Percentiles rank a stretch among this genome's conserved stretches.
Conservation (phyloP, 1,284 basidiomycete genomes). For the Polyporus tsugae region DNA sequence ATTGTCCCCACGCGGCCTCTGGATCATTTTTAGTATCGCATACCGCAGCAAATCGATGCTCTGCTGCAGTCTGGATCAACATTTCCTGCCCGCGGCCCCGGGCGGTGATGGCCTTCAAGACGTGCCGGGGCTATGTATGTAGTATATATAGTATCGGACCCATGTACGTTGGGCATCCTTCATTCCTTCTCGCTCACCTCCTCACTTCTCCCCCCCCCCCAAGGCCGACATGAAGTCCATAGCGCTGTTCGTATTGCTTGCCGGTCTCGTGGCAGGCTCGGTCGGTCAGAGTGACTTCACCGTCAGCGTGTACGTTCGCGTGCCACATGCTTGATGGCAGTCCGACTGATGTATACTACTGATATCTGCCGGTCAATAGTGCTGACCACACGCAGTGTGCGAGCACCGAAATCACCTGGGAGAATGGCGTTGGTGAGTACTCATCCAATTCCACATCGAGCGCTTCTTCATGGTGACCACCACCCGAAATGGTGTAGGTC, state of each 20-base stretch:
- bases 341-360: not conserved
- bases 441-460: not conserved
- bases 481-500: not conserved
- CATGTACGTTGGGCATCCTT: not conserved
- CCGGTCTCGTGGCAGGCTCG: not conserved
- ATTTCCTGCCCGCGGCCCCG: not conserved
- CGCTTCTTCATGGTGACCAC: not conserved
- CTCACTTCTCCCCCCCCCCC: not conserved
- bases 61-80: not conserved
- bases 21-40: not conserved
- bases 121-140: not conserved
- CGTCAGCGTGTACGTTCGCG: not conserved
- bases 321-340: too few relatives aligned
- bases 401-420: slow-evolving; percentile 2
- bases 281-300: not conserved
- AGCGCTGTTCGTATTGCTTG: not conserved
- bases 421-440: not conserved
- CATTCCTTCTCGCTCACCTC: not conserved
- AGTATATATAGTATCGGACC: not conserved
- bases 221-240: not conserved
- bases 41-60: not conserved
- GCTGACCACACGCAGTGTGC: slow-evolving; percentile 1
- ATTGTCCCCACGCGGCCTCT: not conserved
- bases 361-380: not conserved
- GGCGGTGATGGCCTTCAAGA: not conserved